Evolutionary conservation across 2,329 filamentous ascomycete genomes (phyloP), one percentile per base, ranked within the genome.

Genomic region (Trichoderma simmonsii): DNA sequence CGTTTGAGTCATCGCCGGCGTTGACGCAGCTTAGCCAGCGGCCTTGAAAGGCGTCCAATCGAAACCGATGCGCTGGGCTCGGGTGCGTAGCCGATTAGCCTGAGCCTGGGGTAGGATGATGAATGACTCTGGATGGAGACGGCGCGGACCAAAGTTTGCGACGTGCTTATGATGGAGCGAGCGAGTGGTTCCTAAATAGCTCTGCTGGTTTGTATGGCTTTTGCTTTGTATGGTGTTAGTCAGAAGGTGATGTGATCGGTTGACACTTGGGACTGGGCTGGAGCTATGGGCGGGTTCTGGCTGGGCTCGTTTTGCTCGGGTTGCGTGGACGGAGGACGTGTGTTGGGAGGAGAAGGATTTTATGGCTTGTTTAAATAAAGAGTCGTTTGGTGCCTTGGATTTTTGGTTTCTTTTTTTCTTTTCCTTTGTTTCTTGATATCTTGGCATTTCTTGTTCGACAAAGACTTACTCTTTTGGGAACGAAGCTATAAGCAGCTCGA

Each of bases 101-200:
- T 26, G 39, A 6, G 14, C 12, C 12, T 26, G 28, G 15, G 14
- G 6, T 26, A n/a, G 9, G 18, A 12, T n/a, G n/a, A 12, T 21
- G 24, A 24, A 11, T 56, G 43, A 26, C 48, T 32, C 21, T 60
- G 28, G 18, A 26, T 39, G 21, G 14, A 26, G 21, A 57, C 48
- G 32, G 64, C 64, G 64, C 64, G 64, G 64, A 43, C 18, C 21
- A 67, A 59, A 67, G 64, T 67, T 67, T 67, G 51, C 36, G 34
- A 43, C 51, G 51, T 43, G 64, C 64, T 67, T 59, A 59, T 28
- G 30, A 32, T 12, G 18, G 32, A 34, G 54, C 1, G 32, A 34
- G 54, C 1, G 32, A 36, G 34, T 12, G 48, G 30, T 54, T 34
- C 51, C 24, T 54, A 32, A 11, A 18, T 34, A 51, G 39, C 39